These are phyloP conservation scores for Albizia julibrissin DNA, from an alignment of 306 rosid genomes.

Conservation along the genomic window DNA sequence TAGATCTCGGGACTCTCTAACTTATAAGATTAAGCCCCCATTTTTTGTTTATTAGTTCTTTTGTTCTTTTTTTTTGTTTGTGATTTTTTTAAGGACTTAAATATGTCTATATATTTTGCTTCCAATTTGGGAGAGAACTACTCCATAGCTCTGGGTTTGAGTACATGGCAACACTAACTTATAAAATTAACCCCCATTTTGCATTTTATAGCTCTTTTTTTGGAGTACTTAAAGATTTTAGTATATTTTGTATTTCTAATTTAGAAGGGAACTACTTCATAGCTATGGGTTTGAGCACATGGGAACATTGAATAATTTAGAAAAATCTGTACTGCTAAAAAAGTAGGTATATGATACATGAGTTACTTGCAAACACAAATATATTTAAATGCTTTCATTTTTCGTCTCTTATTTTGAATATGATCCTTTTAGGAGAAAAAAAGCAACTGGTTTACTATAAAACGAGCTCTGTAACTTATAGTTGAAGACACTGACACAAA, in stretches of 20 bases:
- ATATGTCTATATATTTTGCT: constrained; percentile 33
- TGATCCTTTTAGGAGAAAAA: constrained; percentile 79
- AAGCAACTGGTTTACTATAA: constrained; percentile 86
- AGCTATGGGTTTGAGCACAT: constrained; percentile 99
- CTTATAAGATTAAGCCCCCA: constrained; percentile 2
- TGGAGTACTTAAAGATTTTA: constrained; percentile 18
- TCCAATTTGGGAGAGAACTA: constrained; percentile 77
- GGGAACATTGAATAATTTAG: constrained; percentile 80
- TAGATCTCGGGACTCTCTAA: constrained; percentile 7
- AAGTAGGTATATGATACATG: constrained; percentile 65
- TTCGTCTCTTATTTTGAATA: constrained; percentile 29
- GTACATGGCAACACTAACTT: constrained; percentile 71
- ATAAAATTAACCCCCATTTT: constrained; percentile 23
- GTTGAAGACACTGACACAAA: constrained; percentile 91
- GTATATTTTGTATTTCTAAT: constrained; percentile 37
- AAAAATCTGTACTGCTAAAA: constrained; percentile 85
- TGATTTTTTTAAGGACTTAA: constrained; percentile 4
- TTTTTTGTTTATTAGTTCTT: background rate
- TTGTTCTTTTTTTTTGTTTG: background rate
- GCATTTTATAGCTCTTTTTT: constrained; percentile 5
- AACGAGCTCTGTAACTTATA: constrained; percentile 92
- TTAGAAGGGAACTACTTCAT: constrained; percentile 94
- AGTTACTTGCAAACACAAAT: constrained; percentile 26
- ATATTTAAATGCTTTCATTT: background rate
- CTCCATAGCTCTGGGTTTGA: constrained; percentile 97